Base-by-base conservation (phyloP, 192 early-diverging fungal species). In the Coemansia sp. region DNA sequence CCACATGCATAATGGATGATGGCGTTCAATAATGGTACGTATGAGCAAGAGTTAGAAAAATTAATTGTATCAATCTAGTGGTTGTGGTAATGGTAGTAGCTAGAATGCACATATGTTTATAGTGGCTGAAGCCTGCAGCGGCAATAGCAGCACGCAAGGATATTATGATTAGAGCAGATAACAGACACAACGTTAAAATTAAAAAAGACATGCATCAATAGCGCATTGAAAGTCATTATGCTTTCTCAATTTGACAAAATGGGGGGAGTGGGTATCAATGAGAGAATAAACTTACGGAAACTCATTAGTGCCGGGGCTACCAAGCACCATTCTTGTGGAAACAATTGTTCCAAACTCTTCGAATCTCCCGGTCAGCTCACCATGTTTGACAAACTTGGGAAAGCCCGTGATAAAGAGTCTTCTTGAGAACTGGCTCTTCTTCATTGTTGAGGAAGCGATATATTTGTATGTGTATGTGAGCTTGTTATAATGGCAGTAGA, bases 291-390 rank as follows among this genome's bases (percentile, higher is more conserved):
- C 73, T 76, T 76, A 76, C 73, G 66, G 59, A 50, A 69, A 58
- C 3, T 62, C 67, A 34, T 76, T 40, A 2, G 63, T 43, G 53
- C 41, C 55, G n/a, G 39, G 11, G 17, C 46, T 55, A 17, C 62
- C 55, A 23, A 62, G 33, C 23, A 46, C 44, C 44, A 62, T 55
- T 42, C 57, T 65, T 23, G 73, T 69, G 17, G 61, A 64, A 34
- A 69, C 55, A 55, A 76, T 66, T 43, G 55, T 59, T 49, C 73
- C 73, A 66, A 62, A 58, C 68, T 67, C 67, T 69, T 76, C 73
- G 65, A 76, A 76, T 38, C 52, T 50, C 42, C 50, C 50, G 15
- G 55, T 55, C 15, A 76, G 67, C 43, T 66, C 67, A 3, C 58
- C 67, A 34, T 66, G 73, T 8, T 59, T 38, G 33, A 76, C 50